Evolutionary conservation across 2,329 filamentous ascomycete species (phyloP).

Genomic region (Byssothecium circinans): DNA sequence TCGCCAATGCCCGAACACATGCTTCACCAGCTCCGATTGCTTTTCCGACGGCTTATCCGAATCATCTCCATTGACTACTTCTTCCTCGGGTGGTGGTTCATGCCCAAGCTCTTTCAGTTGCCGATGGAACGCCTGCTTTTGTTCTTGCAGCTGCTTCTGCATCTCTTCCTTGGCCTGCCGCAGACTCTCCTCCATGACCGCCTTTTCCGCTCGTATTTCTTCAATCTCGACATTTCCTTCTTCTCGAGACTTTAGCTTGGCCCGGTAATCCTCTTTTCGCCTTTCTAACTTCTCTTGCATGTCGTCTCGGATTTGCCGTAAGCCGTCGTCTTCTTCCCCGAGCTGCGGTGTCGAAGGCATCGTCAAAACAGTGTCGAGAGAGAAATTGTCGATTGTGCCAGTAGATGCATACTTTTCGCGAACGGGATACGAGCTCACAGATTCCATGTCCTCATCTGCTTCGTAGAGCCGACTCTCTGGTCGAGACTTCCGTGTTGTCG

Average conservation of each 20-base stretch:
- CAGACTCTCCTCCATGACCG: constrained; percentile 80
- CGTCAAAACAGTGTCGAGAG: constrained; percentile 88
- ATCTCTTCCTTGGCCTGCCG: constrained; percentile 81
- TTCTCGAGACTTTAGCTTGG: constrained; percentile 74
- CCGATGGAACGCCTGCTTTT: constrained; percentile 81
- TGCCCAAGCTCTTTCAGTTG: constrained; percentile 70
- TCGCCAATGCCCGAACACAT: constrained; percentile 73
- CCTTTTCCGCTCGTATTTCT: constrained; percentile 80
- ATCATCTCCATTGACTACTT: constrained; percentile 40
- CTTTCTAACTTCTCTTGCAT: constrained; percentile 81
- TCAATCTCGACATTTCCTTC: constrained; percentile 76
- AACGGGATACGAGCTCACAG: constrained; percentile 80
- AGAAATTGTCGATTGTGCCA: constrained; percentile 94
- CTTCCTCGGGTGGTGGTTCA: constrained; percentile 55
- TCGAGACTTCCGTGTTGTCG: constrained; percentile 75
- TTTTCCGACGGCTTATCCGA: constrained; percentile 61
- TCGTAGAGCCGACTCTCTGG: constrained; percentile 59
- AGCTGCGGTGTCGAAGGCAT: constrained; percentile 90
- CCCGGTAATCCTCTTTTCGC: constrained; percentile 80
- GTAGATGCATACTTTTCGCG: constrained; percentile 95
- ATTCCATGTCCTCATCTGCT: constrained; percentile 83
- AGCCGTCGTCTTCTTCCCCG: constrained; percentile 70
- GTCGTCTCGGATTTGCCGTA: constrained; percentile 75
- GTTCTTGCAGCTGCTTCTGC: constrained; percentile 79
- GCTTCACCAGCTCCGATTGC: constrained; percentile 71